These are phyloP conservation scores for Taphrina flavorubra DNA, from an alignment of 1,139 yeast species.

Conservation along the genomic window DNA sequence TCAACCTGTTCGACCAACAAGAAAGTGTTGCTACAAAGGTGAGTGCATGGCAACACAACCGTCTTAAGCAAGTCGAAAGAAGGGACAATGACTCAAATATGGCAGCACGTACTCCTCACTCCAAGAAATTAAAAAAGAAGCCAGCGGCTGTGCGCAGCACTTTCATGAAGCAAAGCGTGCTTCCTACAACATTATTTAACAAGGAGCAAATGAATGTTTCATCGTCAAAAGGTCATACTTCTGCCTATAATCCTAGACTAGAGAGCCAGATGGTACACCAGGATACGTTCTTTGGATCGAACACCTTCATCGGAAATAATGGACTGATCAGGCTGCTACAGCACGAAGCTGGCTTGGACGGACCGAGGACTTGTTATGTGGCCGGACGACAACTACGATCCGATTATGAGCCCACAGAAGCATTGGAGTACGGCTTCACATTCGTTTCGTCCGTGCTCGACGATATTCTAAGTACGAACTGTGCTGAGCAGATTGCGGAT, in stretches of 20 bases:
- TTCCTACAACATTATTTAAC: neutral
- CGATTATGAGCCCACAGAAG: neutral
- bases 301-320: slow-evolving; percentile 2
- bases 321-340: slow-evolving; percentile 2
- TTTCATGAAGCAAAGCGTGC: neutral
- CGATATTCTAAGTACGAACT: neutral
- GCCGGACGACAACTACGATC: slow-evolving; percentile 5
- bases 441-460: neutral
- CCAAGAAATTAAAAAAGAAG: neutral
- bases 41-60: slow-evolving; percentile 20
- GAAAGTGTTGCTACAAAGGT: slow-evolving; percentile 24
- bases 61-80: neutral
- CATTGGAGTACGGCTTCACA: neutral
- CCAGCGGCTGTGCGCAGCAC: neutral
- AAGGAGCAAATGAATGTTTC: neutral
- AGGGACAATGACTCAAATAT: neutral
- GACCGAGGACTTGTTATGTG: slow-evolving; percentile 3
- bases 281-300: neutral
- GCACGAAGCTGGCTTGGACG: neutral
- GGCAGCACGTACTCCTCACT: neutral
- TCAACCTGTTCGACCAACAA: slow-evolving; percentile 21
- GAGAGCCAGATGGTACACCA: neutral
- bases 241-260: neutral
- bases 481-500: neutral
- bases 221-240: neutral